phyloP scores from a whole-genome alignment of 2,329 filamentous ascomycete species.

The Pseudocercospora crystallina region DNA sequence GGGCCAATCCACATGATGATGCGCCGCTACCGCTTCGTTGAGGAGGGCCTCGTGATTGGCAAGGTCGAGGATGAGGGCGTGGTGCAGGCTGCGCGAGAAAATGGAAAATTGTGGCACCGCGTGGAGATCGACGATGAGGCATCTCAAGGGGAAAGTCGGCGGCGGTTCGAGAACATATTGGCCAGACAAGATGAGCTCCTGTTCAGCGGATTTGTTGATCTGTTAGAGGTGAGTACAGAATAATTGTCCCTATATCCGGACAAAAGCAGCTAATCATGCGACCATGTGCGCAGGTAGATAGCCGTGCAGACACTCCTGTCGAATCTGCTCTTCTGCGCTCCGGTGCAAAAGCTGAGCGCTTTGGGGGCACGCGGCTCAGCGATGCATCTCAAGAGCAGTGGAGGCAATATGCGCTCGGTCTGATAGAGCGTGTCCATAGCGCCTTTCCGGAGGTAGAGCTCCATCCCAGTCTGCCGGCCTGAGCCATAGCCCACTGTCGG shows the following conservation, averaged over 20 bases:
- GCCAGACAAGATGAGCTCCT: slow-evolving; percentile 5
- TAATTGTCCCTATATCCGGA: no score
- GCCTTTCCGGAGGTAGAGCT: no score
- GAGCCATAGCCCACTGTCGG: no score
- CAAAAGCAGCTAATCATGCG: no score
- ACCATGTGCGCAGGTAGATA: no score
- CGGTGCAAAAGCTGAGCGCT: background rate
- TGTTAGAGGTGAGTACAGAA: slow-evolving; percentile 5
- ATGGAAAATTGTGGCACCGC: slow-evolving; percentile 38
- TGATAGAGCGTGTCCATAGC: no score
- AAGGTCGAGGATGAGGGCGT: slow-evolving; percentile 28
- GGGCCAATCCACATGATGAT: slow-evolving; percentile 39
- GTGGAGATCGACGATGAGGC: slow-evolving; percentile 18
- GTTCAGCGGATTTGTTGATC: slow-evolving; percentile 8
- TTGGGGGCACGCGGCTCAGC: slow-evolving; percentile 1
- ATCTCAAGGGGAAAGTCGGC: background rate
- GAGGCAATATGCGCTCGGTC: slow-evolving; percentile 2
- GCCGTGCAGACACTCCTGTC: slow-evolving; percentile 2
- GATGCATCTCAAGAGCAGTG: slow-evolving; percentile 1
- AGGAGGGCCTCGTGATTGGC: slow-evolving; percentile 35
- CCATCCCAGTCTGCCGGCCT: no score
- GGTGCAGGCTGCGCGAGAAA: slow-evolving; percentile 24
- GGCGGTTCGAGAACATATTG: slow-evolving; percentile 10
- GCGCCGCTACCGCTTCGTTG: slow-evolving; percentile 38
- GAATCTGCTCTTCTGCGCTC: background rate